phyloP scores from a whole-genome alignment of 129 eudicot species.

The Dittrichia graveolens region DNA sequence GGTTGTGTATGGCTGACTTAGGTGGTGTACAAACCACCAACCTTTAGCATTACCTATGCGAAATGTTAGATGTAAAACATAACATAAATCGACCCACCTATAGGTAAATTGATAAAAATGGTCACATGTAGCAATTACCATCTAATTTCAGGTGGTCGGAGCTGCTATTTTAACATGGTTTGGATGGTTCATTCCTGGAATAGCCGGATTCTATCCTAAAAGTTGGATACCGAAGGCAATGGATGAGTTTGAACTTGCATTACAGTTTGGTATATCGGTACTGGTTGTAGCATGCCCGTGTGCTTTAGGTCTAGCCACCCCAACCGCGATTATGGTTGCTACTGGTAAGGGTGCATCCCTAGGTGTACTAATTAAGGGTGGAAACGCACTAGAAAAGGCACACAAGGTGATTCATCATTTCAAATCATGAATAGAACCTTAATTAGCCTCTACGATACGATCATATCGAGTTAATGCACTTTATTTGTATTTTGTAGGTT shows the following conservation, averaged over 20 bases:
- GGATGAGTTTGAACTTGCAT: constrained; percentile 92
- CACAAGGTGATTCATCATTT: constrained; percentile 62
- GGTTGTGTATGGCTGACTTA: no score
- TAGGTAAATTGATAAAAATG: background rate
- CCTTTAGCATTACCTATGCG: background rate
- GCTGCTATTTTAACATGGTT: constrained; percentile 80
- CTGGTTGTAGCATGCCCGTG: constrained; percentile 99
- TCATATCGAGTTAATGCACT: constrained; percentile 15
- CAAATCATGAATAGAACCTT: background rate
- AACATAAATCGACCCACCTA: background rate
- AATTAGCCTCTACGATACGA: background rate
- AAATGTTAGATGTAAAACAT: background rate
- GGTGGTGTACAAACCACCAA: no score
- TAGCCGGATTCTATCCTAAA: constrained; percentile 72
- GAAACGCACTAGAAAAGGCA: constrained; percentile 85
- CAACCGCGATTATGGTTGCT: constrained; percentile 98
- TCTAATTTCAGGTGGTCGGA: constrained; percentile 60
- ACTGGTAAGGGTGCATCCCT: constrained; percentile 98
- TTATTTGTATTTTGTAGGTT: constrained; percentile 50
- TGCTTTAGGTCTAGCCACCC: constrained; percentile 98
- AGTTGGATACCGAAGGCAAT: constrained; percentile 88
- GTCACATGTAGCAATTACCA: background rate
- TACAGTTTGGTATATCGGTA: constrained; percentile 95
- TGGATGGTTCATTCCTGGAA: constrained; percentile 91
- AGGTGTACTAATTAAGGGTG: constrained; percentile 98